Base-by-base conservation (phyloP, 2,329 filamentous ascomycete species). In the Didymella glomerata region DNA sequence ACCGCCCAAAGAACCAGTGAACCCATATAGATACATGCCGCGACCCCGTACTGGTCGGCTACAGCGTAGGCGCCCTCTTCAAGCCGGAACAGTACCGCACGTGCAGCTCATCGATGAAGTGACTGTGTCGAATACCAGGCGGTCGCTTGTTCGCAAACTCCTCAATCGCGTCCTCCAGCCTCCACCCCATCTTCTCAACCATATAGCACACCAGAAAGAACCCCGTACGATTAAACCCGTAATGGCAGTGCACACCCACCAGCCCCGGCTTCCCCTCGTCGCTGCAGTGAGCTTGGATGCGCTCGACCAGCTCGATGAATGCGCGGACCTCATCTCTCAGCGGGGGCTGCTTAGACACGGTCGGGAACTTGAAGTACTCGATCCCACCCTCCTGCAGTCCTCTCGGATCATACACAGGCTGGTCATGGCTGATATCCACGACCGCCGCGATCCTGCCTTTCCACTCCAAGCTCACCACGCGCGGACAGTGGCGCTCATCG, bases 201-300 rank as follows among this genome's bases (percentile, higher is more conserved):
- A 98, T 81, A 72, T 97, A 98, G 70, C 89, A 92, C 30, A 92
- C 90, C 49, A 98, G 87, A 72, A 97, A 91, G 75, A 94, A 97
- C 0, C 94, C 94, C 0, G 94, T 97, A 22, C 93, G 86, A 75
- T 98, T 97, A 80, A 96, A 97, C 0, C 94, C 94, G 68, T 97
- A 97, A 72, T 98, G 94, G 70, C 94, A 98, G 75, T 98, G 94
- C 0, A 97, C 92, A 2, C 90, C 93, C 50, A 97, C 85, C 47
- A 89, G 54, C 14, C 65, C 54, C 36, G 69, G 56, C 76, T 79
- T 61, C 0, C 58, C 54, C 44, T 74, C 67, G 40, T 70, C 58
- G 75, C 78, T 54, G 1, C 57, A 54, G 36, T 74, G 66, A 6
- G 52, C 60, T 1, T 76, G 68, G 2, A 83, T 67, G 5, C 69